Base-by-base conservation (phyloP, 2,329 filamentous ascomycete species). In the Monosporascus sp. region DNA sequence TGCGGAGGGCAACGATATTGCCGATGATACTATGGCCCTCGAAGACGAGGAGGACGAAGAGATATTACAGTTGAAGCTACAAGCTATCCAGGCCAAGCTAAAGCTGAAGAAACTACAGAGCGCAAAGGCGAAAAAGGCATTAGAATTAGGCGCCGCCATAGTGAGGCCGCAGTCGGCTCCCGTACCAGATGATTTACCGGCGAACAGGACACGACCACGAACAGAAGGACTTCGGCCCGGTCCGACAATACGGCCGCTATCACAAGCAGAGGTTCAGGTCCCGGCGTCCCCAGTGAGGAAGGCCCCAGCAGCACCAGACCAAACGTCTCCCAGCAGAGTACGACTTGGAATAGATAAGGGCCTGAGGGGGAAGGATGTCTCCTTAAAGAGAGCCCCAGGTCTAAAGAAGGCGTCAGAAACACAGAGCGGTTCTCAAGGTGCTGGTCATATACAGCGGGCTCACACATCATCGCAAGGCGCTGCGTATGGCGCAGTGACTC, bases 341-440 rank as follows among this genome's bases (percentile, higher is more conserved):
- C 72, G 91, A 18, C 70, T 97, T 17, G 93, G 94, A 5, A 95
- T 97, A 57, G 92, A 96, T 71, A 95, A 96, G 68, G 91, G 91
- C 1, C 74, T 92, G 37, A 87, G 79, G 62, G 91, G 87, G 2
- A 83, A 83, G 54, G 91, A 97, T 63, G 79, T 97, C 35, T 97
- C 92, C 3, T 74, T 97, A 28, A 94, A 89, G 69, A 80, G 90
- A 59, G 84, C 89, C 3, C 78, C 84, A 2, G 79, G 73, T 53
- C 65, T 76, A 31, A 74, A 72, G 51, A 75, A 66, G 52, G 62
- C 64, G 40, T 41, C 56, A 37, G 64, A 70, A 20, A 63, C 58
- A 15, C 63, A 65, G 40, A 65, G 67, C 41, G 59, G 56, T 6
- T 59, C 59, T 28, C 63, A 67, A 11, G 60, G 63, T 37, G 73